A percentile compares a stretch with the other conserved stretches of the same genome.
phyloP scores from a whole-genome alignment of 2,329 filamentous ascomycete genomes.

The Lasiodiplodia theobromae region DNA sequence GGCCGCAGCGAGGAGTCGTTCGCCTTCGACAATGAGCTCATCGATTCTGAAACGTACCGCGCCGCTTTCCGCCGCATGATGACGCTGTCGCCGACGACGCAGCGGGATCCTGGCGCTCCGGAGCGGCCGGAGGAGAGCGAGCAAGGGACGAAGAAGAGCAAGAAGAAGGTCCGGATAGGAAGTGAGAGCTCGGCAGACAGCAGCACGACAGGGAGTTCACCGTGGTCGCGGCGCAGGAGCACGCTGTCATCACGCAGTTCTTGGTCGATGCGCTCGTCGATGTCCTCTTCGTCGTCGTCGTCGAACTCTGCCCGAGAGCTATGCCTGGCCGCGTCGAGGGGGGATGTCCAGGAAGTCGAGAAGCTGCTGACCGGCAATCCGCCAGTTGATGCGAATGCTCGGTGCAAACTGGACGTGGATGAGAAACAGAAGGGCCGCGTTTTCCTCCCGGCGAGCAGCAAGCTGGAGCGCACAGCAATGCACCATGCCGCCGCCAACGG shows the following conservation, averaged over 20 bases:
- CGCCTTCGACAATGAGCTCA: constrained; percentile 2
- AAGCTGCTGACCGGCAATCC: too few relatives aligned
- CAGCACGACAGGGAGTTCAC: too few relatives aligned
- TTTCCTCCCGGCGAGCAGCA: neutral
- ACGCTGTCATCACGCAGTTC: too few relatives aligned
- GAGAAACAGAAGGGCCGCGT: neutral
- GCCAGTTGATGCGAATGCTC: too few relatives aligned
- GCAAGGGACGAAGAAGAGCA: neutral
- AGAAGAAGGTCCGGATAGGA: neutral
- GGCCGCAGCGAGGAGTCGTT: neutral
- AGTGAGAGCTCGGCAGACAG: too few relatives aligned
- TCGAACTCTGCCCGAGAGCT: too few relatives aligned
- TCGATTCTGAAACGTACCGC: constrained; percentile 10
- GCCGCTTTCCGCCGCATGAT: neutral
- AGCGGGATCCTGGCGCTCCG: neutral
- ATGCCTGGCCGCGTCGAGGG: too few relatives aligned
- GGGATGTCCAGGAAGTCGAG: too few relatives aligned
- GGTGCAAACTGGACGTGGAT: too few relatives aligned
- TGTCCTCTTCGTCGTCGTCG: too few relatives aligned
- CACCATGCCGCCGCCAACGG: neutral
- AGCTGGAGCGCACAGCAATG: neutral
- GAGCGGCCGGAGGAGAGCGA: neutral
- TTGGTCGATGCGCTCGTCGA: too few relatives aligned
- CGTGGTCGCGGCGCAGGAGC: too few relatives aligned
- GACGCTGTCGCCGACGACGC: neutral